These are phyloP conservation scores for Echites panduratus DNA, from an alignment of 257 asterid species.

Conservation along the genomic window DNA sequence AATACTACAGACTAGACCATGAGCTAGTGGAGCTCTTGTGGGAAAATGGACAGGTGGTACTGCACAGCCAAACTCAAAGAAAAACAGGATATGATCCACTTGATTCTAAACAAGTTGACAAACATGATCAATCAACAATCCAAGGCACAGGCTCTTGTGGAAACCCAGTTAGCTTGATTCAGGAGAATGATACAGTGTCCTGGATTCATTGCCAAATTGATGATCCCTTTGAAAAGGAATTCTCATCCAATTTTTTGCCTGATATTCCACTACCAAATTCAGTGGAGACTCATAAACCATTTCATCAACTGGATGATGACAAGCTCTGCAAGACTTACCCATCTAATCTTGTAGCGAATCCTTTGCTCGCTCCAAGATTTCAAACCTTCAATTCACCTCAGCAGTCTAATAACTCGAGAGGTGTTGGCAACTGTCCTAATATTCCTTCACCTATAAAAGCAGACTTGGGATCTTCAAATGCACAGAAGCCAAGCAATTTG, in stretches of 20 bases:
- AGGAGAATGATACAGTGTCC: constrained; percentile 45
- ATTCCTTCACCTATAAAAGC: constrained; percentile 17
- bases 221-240: constrained; percentile 63
- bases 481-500: constrained; percentile 11
- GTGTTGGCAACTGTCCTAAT: constrained; percentile 9
- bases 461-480: constrained; percentile 7
- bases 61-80: constrained; percentile 48
- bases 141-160: constrained; percentile 12
- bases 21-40: constrained; percentile 75
- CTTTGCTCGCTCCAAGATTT: constrained; percentile 42
- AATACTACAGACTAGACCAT: constrained; percentile 44
- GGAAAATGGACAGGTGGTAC: constrained; percentile 76
- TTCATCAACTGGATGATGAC: constrained; percentile 17
- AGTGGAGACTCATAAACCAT: constrained; percentile 15
- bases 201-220: constrained; percentile 57
- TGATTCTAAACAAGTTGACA: constrained; percentile 28
- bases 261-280: constrained; percentile 36
- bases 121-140: constrained; percentile 17
- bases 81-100: constrained; percentile 27
- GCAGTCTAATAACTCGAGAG: constrained; percentile 16
- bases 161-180: constrained; percentile 33
- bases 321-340: constrained; percentile 18
- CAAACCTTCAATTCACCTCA: constrained; percentile 17
- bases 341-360: constrained; percentile 20
- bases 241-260: constrained; percentile 45